These are phyloP conservation scores for Exidia glandulosa DNA, from an alignment of 768 basidiomycete species.

Conservation along the genomic window DNA sequence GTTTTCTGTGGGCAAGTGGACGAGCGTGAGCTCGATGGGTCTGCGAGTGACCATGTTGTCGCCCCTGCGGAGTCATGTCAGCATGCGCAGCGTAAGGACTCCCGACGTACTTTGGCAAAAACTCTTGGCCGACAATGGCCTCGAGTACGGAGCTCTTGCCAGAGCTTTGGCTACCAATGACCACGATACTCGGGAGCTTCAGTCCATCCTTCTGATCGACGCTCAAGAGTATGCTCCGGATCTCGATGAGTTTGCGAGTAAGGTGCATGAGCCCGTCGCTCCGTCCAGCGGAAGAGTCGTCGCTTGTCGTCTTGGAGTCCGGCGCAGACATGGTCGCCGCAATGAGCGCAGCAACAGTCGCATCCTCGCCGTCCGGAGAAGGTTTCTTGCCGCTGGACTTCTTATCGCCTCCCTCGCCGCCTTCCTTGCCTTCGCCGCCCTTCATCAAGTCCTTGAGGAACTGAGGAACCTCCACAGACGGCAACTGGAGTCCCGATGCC, in stretches of 20 bases:
- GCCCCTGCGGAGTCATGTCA: conserved; percentile 50
- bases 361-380: conserved; percentile 43
- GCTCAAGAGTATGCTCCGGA: conserved; percentile 81
- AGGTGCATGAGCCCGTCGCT: conserved; percentile 87
- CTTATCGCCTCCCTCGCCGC: conserved; percentile 20
- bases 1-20: conserved; percentile 65
- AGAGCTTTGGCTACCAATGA: conserved; percentile 95
- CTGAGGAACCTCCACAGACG: conserved; percentile 41
- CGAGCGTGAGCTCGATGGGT: conserved; percentile 93
- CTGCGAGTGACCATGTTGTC: conserved; percentile 99
- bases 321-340: conserved; percentile 72
- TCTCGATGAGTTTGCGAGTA: conserved; percentile 92
- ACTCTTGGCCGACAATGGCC: conserved; percentile 95
- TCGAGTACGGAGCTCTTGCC: conserved; percentile 98
- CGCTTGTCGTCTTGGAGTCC: conserved; percentile 36
- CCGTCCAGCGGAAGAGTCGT: conserved; percentile 30
- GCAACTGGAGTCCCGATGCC: conserved; percentile 50
- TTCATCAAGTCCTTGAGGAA: conserved; percentile 60
- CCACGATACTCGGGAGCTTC: conserved; percentile 94
- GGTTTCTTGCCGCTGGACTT: conserved; percentile 13
- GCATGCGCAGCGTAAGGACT: not conserved
- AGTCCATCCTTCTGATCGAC: conserved; percentile 93
- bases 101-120: conserved; percentile 91
- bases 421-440: conserved; percentile 17
- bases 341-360: conserved; percentile 61